Conservation (phyloP, 2,329 filamentous ascomycete species). For the Triangularia verruculosa region DNA sequence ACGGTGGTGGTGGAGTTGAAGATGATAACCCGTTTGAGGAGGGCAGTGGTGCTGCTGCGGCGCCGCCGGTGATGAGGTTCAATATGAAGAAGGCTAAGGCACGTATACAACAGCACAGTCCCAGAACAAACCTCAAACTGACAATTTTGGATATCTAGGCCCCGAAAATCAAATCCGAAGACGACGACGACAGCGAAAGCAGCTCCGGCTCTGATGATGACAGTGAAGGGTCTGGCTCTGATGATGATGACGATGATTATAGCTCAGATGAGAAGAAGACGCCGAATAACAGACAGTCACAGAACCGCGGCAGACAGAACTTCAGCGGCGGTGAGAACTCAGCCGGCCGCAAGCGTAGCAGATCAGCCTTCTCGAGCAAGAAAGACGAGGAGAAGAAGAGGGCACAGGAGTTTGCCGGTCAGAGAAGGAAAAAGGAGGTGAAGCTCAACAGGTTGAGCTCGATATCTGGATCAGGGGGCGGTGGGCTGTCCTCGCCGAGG, state of each 20-base stretch:
- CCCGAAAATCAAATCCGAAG: slow-evolving; percentile 10
- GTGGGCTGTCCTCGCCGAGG: neutral
- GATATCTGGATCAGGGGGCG: slow-evolving; percentile 48
- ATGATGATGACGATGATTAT: slow-evolving; percentile 4
- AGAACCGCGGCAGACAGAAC: slow-evolving; percentile 21
- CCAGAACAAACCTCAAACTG: too few relatives aligned
- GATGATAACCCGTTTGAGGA: slow-evolving; percentile 32
- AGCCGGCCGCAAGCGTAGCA: slow-evolving; percentile 17
- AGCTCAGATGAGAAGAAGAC: slow-evolving; percentile 40
- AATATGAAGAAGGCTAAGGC: slow-evolving; percentile 34
- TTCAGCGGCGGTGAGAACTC: slow-evolving; percentile 2
- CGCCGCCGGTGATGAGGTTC: slow-evolving; percentile 29
- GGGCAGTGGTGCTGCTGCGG: slow-evolving; percentile 14
- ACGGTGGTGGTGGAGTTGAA: slow-evolving; percentile 36
- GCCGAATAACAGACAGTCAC: neutral
- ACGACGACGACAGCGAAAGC: slow-evolving; percentile 14
- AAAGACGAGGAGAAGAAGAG: slow-evolving; percentile 48
- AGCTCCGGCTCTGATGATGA: neutral
- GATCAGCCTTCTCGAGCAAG: slow-evolving; percentile 34
- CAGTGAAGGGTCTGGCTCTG: slow-evolving; percentile 16
- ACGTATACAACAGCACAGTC: slow-evolving; percentile 14
- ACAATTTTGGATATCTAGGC: slow-evolving; percentile 5
- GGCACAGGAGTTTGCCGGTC: slow-evolving; percentile 52
- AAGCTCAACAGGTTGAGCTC: slow-evolving; percentile 62
- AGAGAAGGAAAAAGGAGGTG: slow-evolving; percentile 63